These are phyloP conservation scores for Talaromyces sp. DNA, from an alignment of 2,329 filamentous ascomycete species.

Conservation along the genomic window DNA sequence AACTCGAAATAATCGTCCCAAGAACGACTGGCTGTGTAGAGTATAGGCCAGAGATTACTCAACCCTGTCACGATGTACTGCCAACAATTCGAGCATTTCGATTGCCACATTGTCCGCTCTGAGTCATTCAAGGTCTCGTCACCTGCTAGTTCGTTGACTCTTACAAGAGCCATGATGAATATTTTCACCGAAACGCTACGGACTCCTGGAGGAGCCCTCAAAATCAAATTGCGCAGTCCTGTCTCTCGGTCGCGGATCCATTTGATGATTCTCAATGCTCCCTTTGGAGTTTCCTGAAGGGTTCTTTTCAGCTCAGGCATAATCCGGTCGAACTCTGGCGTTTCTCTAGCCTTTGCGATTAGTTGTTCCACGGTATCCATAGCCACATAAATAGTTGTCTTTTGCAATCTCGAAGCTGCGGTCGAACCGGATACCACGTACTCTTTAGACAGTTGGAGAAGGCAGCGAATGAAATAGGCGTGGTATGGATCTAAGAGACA, in stretches of 20 bases:
- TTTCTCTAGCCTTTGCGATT: constrained; percentile 68
- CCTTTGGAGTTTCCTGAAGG: constrained; percentile 53
- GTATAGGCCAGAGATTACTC: constrained; percentile 59
- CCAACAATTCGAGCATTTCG: constrained; percentile 31
- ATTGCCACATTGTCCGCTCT: constrained; percentile 29
- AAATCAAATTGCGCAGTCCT: constrained; percentile 63
- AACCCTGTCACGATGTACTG: constrained; percentile 50
- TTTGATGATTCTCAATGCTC: constrained; percentile 59
- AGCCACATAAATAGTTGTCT: constrained; percentile 42
- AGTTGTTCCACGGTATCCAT: constrained; percentile 71
- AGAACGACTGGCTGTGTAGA: constrained; percentile 61
- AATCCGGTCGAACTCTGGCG: constrained; percentile 61
- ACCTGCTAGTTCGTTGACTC: constrained; percentile 48
- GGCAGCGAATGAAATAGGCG: constrained; percentile 62
- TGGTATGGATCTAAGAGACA: constrained; percentile 76
- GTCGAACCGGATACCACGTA: constrained; percentile 53
- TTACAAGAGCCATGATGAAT: constrained; percentile 54
- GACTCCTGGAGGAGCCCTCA: constrained; percentile 61
- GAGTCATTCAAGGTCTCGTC: constrained; percentile 28
- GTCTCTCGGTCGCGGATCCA: constrained; percentile 60
- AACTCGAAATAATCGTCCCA: constrained; percentile 77
- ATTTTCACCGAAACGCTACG: constrained; percentile 54
- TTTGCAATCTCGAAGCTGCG: constrained; percentile 47
- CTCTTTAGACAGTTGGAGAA: constrained; percentile 59
- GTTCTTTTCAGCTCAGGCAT: constrained; percentile 53